These are phyloP conservation scores for Discostella stelligera DNA, from an alignment of 352 stramenopile species.

Conservation along the genomic window DNA sequence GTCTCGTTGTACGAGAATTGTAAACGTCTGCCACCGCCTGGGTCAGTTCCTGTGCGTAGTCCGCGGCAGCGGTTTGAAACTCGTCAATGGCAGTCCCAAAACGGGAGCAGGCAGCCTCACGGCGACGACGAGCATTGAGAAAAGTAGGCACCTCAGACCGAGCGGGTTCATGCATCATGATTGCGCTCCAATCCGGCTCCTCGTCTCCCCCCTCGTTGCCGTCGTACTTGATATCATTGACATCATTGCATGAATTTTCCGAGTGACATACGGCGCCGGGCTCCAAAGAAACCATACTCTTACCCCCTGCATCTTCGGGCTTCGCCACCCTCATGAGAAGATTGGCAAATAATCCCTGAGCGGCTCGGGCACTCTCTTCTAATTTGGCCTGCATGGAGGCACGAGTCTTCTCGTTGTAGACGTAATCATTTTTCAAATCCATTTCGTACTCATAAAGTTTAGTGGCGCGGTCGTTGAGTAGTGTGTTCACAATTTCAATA, in stretches of 20 bases:
- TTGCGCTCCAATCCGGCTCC: conserved; percentile 42
- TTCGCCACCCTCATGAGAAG: conserved; percentile 47
- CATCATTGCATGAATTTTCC: conserved; percentile 5
- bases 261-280: not conserved
- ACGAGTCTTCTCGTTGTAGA: conserved; percentile 39
- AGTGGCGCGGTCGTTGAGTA: conserved; percentile 23
- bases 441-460: conserved; percentile 43
- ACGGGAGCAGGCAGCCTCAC: conserved; percentile 16
- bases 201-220: conserved; percentile 6
- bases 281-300: too few relatives aligned
- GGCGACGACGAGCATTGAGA: conserved; percentile 10
- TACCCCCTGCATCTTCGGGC: conserved; percentile 10
- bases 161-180: conserved; percentile 43
- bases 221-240: not conserved
- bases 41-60: conserved; percentile 31
- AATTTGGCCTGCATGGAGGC: conserved; percentile 44
- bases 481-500: conserved; percentile 21
- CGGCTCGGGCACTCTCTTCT: conserved; percentile 30
- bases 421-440: conserved; percentile 43
- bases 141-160: conserved; percentile 39
- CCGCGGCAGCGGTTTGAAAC: conserved; percentile 23
- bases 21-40: conserved; percentile 42
- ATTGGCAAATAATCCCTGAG: conserved; percentile 47
- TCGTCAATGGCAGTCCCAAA: conserved; percentile 36
- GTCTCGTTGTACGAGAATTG: conserved; percentile 24